Evolutionary conservation across 305 asterid species (phyloP).

Genomic region (Fraxinus nigra): DNA sequence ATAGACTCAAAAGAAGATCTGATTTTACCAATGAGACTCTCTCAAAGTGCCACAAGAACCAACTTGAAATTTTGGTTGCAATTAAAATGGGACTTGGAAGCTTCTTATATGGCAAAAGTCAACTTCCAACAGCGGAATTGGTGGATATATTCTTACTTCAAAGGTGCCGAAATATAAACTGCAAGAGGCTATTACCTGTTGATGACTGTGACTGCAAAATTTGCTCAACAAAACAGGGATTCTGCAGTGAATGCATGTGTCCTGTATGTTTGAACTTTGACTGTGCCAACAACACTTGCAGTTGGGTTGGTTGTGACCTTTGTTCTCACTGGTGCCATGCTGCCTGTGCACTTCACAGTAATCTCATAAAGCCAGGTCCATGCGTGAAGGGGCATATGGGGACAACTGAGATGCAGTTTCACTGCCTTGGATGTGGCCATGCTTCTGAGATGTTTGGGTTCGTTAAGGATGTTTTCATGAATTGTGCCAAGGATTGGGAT

Average conservation of each 20-base stretch:
- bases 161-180: conserved; percentile 75
- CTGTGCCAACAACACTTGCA: conserved; percentile 84
- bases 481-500: conserved; percentile 83
- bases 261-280: conserved; percentile 88
- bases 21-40: conserved; percentile 75
- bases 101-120: conserved; percentile 47
- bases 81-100: conserved; percentile 67
- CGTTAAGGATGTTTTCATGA: conserved; percentile 76
- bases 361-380: conserved; percentile 71
- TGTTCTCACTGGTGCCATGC: conserved; percentile 99
- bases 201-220: conserved; percentile 97
- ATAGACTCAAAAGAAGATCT: conserved; percentile 72
- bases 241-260: conserved; percentile 98
- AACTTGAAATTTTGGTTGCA: conserved; percentile 73
- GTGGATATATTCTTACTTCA: conserved; percentile 77
- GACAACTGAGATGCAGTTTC: conserved; percentile 83
- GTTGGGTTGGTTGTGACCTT: conserved; percentile 97
- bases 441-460: conserved; percentile 98
- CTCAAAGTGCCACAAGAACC: conserved; percentile 69
- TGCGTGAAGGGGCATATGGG: conserved; percentile 61
- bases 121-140: conserved; percentile 50
- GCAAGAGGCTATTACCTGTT: conserved; percentile 76
- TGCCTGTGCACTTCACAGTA: conserved; percentile 68
- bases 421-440: conserved; percentile 86
- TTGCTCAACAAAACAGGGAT: conserved; percentile 80